Base-by-base conservation (phyloP, 371 early-diverging fungal genomes). In the Mucor lusitanicus region DNA sequence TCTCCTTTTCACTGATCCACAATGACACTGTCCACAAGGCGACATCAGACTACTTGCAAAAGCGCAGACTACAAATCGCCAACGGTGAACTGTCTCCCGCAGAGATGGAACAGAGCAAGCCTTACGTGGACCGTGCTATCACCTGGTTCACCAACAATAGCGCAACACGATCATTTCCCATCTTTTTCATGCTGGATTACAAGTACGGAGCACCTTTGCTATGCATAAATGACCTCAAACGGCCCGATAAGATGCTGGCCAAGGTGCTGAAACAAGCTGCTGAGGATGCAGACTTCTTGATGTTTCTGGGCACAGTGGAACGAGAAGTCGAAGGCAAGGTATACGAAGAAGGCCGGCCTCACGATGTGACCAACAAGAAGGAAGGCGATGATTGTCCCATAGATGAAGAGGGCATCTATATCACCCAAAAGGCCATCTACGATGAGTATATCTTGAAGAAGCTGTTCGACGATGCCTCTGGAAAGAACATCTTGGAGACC, bases 401-500 rank as follows among this genome's bases (percentile, higher is more conserved):
- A 4, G 65, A 65, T n/a, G 65, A 65, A 46, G 65, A 65, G 48
- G 65, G 65, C 5, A 48, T 65, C 11, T 57, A 57, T 44, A 23
- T 65, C 15, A 46, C 65, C 3, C 21, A 42, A 17, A 33, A 13
- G 21, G 37, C 25, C 8, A n/a, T 57, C 2, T 44, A 58, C n/a
- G 65, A 65, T 27, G 33, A 30, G 5, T 58, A 35, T 46, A 35
- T 27, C 3, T 46, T 65, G 32, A 35, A 4, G 9, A 30, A 33
- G 17, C 8, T 65, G 4, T 12, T n/a, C 13, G 35, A 65, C 48
- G 23, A 32, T n/a, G n/a, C n/a, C 9, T 0, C 44, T 3, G 65
- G 65, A 0, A 58, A 46, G 0, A 46, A 57, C 21, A 13, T 58
- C 12, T 17, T 65, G 40, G 23, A 42, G 2, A 35, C 7, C 6